Conservation (phyloP, 2,329 filamentous ascomycete genomes). For the Ramularia endophylla region DNA sequence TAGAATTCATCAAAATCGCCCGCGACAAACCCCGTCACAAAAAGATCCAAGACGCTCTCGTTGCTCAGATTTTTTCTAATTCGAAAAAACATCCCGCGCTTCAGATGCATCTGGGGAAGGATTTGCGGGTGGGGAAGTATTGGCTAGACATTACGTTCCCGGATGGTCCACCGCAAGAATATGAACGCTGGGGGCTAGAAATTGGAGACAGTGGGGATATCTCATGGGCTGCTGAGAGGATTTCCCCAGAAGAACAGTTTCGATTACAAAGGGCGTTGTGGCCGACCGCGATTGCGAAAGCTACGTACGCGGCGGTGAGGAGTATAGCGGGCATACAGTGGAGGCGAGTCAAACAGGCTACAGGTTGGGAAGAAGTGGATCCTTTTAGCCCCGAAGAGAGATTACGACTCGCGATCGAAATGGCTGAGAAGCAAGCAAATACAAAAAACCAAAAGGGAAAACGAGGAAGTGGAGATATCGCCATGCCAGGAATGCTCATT, state of each 20-base stretch:
- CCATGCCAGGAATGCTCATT: too few relatives aligned
- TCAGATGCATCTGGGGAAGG: constrained; percentile 32
- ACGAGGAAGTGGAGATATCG: constrained; percentile 4
- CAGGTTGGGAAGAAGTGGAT: constrained; percentile 32
- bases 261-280: constrained; percentile 34
- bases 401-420: constrained; percentile 24
- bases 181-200: constrained; percentile 41
- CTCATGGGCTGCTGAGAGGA: constrained; percentile 36
- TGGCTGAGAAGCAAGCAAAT: constrained; percentile 25
- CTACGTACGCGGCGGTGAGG: constrained; percentile 30
- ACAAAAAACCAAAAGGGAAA: constrained; percentile 6
- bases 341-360: constrained; percentile 30
- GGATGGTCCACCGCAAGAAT: constrained; percentile 44
- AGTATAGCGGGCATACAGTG: constrained; percentile 33
- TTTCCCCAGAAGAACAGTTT: constrained; percentile 36
- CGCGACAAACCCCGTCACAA: constrained; percentile 37
- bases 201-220: constrained; percentile 35
- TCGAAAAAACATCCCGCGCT: constrained; percentile 28
- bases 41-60: constrained; percentile 38
- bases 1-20: constrained; percentile 43
- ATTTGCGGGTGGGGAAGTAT: constrained; percentile 35
- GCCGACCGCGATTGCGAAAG: constrained; percentile 32
- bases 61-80: constrained; percentile 29
- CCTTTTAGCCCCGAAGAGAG: constrained; percentile 29
- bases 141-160: constrained; percentile 48